These are phyloP conservation scores for Globisporangium paroecandrum DNA, from an alignment of 352 stramenopile species.

Conservation along the genomic window DNA sequence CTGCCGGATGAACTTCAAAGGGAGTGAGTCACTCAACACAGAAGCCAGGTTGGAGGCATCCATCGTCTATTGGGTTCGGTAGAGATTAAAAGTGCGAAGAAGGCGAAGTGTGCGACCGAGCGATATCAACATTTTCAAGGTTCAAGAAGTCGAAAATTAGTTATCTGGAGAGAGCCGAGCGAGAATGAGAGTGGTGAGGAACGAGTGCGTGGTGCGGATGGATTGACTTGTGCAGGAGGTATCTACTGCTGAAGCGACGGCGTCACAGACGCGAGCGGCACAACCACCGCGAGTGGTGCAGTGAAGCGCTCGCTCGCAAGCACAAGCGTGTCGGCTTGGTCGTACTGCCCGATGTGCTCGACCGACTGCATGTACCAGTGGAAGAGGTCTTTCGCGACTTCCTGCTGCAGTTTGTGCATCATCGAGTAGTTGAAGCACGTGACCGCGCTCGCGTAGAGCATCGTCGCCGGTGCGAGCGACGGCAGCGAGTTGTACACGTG, in stretches of 20 bases:
- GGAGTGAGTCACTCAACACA: background rate
- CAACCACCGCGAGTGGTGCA: background rate
- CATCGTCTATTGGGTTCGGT: background rate
- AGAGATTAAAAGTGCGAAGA: background rate
- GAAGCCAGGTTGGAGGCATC: background rate
- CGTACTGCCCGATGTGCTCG: slow-evolving; percentile 40
- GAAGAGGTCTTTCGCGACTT: slow-evolving; percentile 36
- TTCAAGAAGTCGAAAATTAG: background rate
- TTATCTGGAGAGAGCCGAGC: background rate
- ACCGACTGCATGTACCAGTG: slow-evolving; percentile 49
- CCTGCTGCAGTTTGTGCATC: slow-evolving; percentile 55
- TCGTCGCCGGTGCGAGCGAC: slow-evolving; percentile 47
- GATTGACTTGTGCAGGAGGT: background rate
- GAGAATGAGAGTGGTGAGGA: background rate
- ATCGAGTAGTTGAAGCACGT: slow-evolving; percentile 59
- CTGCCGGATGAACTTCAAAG: background rate
- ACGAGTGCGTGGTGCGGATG: background rate
- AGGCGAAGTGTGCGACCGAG: background rate
- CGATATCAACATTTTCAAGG: background rate
- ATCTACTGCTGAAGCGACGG: background rate
- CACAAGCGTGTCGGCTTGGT: slow-evolving; percentile 38
- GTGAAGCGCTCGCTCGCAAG: slow-evolving; percentile 36
- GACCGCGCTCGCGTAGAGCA: slow-evolving; percentile 46
- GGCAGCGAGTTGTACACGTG: slow-evolving; percentile 59
- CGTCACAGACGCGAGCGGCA: background rate